Evolutionary conservation across 1,139 yeast genomes (phyloP).

Genomic region (Lodderomyces elongisporus): DNA sequence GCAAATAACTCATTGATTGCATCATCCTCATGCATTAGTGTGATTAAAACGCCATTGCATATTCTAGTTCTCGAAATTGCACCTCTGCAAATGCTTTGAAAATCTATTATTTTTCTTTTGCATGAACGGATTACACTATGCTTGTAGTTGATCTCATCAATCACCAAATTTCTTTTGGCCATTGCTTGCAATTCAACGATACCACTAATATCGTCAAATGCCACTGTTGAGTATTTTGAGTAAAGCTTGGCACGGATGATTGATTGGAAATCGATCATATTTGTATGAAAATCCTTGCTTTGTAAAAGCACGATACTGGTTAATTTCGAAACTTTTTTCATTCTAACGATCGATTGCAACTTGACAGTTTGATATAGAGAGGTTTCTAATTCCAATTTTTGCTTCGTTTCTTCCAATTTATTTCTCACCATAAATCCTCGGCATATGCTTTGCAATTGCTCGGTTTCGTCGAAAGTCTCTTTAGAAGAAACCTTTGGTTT

Average conservation of each 20-base stretch:
- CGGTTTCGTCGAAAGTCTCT: constrained; percentile 7
- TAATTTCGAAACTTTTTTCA: constrained; percentile 17
- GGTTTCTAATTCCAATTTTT: constrained; percentile 12
- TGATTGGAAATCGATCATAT: constrained; percentile 30
- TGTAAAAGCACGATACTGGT: constrained; percentile 21
- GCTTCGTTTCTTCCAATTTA: constrained; percentile 7
- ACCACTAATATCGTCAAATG: constrained; percentile 14
- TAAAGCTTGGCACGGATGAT: constrained; percentile 26
- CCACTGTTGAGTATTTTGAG: constrained; percentile 17
- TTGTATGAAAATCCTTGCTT: constrained; percentile 20
- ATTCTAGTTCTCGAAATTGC: constrained; percentile 43
- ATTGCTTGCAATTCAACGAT: constrained; percentile 30
- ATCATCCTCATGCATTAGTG: constrained; percentile 37
- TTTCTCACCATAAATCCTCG: constrained; percentile 25
- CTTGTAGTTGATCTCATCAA: constrained; percentile 18
- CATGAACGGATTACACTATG: constrained; percentile 16
- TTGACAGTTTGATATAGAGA: constrained; percentile 12
- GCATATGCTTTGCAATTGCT: constrained; percentile 23
- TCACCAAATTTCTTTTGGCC: constrained; percentile 25
- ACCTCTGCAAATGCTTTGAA: constrained; percentile 55
- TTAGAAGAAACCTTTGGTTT: constrained; percentile 16
- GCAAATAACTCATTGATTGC: constrained; percentile 39
- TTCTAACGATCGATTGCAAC: constrained; percentile 30
- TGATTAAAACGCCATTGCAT: constrained; percentile 40
- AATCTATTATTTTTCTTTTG: constrained; percentile 20